phyloP scores from a whole-genome alignment of 1,284 basidiomycete species.

The Apiotrichum montevideense region DNA sequence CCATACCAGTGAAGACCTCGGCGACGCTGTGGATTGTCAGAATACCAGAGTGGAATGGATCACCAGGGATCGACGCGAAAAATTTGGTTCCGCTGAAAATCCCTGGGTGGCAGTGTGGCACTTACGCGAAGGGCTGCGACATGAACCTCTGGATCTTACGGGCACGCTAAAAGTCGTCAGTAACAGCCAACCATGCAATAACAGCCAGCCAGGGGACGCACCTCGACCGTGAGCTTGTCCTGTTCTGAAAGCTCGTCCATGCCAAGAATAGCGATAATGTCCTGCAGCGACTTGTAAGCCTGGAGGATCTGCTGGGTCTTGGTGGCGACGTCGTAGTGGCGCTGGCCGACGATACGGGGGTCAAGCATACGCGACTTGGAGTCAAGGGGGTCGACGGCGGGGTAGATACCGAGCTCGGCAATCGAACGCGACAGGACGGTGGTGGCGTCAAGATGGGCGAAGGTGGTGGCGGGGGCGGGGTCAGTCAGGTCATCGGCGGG shows the following conservation, averaged over 20 bases:
- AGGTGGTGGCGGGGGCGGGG: constrained; percentile 97
- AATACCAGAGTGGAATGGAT: too few relatives aligned
- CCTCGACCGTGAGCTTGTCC: constrained; percentile 91
- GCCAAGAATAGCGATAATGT: constrained; percentile 66
- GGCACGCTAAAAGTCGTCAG: too few relatives aligned
- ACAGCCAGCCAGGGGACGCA: constrained; percentile 44
- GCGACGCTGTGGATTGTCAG: constrained; percentile 56
- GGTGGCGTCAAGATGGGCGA: constrained; percentile 99
- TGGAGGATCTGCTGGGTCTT: constrained; percentile 97
- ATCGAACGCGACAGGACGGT: constrained; percentile 98
- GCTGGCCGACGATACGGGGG: constrained; percentile 86
- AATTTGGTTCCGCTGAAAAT: too few relatives aligned
- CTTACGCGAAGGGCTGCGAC: constrained; percentile 85
- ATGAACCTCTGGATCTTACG: constrained; percentile 82
- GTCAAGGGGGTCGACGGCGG: constrained; percentile 97
- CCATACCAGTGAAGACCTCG: constrained; percentile 97
- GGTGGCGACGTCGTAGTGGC: constrained; percentile 94
- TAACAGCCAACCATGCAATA: too few relatives aligned
- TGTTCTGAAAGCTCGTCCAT: constrained; percentile 99
- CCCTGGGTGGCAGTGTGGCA: too few relatives aligned
- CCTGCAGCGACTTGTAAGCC: constrained; percentile 98
- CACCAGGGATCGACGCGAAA: too few relatives aligned
- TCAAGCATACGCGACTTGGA: constrained; percentile 99
- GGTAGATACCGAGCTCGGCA: constrained; percentile 99
- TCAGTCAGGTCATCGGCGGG: constrained; percentile 99